Evolutionary conservation across 371 early-diverging fungal genomes (phyloP), one percentile per base, ranked within the genome.

Genomic region (Lichtheimia ornata): DNA sequence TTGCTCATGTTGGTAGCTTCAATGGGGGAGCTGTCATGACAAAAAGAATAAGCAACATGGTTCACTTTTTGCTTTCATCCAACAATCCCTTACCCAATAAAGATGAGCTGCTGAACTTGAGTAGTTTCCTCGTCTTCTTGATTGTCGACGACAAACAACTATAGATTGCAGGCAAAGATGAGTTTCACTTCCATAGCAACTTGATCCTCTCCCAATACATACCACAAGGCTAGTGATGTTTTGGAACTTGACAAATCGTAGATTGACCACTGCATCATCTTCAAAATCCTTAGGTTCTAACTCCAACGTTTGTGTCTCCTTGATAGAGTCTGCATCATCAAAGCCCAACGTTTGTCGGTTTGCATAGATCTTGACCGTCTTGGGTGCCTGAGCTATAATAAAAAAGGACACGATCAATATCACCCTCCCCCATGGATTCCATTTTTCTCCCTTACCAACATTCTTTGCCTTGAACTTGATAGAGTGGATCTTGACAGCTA

Each of bases 241-340:
- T 77, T 97, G 97, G 81, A 94, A 97, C 66, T 93, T 91, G 62
- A 97, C 97, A 76, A 92, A 97, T 58, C 91, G 88, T 72, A 96
- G 83, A 13, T 85, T 82, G 12, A 84, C 82, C n/a, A 88, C 69
- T 6, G 77, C 81, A 43, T 88, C 81, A 35, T 79, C 83, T 60
- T 83, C 84, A 65, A 90, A 94, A 54, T 89, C 85, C 27, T 79
- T 79, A 56, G 84, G 83, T 7, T 81, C 76, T 61, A 96, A 65
- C 44, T 84, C 86, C 40, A 96, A 67, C 4, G 69, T 76, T 66
- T 97, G 95, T 3, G 93, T 92, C 53, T 87, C 88, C 53, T 83
- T 68, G 14, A 90, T 74, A 11, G 82, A 72, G 56, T 94, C 95
- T 2, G 84, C 88, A 56, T 94, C 95, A 60, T 96, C 97, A 66